Evolutionary conservation across 768 basidiomycete species (phyloP).

Genomic region (Hygrophoropsis aurantiaca): DNA sequence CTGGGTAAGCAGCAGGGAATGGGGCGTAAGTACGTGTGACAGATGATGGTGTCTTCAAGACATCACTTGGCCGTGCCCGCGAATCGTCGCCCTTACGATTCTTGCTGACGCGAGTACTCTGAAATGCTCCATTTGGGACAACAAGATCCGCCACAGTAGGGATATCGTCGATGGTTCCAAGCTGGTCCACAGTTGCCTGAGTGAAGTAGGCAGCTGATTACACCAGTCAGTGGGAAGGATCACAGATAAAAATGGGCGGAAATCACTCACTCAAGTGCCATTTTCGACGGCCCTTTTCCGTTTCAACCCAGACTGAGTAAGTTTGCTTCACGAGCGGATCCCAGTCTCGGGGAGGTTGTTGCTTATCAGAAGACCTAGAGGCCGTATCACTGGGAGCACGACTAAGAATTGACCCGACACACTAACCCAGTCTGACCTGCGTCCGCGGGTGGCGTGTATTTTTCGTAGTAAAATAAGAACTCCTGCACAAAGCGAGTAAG

Average conservation of each 20-base stretch:
- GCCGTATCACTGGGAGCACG: not conserved
- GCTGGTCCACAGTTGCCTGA: conserved; percentile 67
- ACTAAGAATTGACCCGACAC: not conserved
- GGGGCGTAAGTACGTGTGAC: conserved; percentile 41
- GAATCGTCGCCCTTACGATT: conserved; percentile 44
- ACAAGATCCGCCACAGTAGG: conserved; percentile 53
- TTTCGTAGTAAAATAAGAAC: conserved; percentile 85
- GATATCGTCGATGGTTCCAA: conserved; percentile 72
- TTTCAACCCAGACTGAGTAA: conserved; percentile 76
- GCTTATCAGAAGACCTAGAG: conserved; percentile 42
- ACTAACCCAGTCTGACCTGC: conserved; percentile 43
- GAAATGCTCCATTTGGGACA: conserved; percentile 70
- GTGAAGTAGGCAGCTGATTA: conserved; percentile 79
- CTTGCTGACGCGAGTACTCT: conserved; percentile 62
- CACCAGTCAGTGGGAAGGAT: conserved; percentile 8
- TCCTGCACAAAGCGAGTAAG: conserved; percentile 48
- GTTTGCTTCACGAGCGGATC: conserved; percentile 80
- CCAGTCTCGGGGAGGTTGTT: conserved; percentile 58
- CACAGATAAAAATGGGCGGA: not conserved
- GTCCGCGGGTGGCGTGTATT: conserved; percentile 52
- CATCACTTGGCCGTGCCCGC: conserved; percentile 27
- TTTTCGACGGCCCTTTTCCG: conserved; percentile 64
- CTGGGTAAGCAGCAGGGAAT: conserved; percentile 36
- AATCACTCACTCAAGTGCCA: conserved; percentile 75
- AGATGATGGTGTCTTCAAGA: conserved; percentile 27